Percentiles rank a stretch among this genome's conserved stretches.
Evolutionary conservation across 352 stramenopile genomes (phyloP).

Genomic region (Phytophthora agathidicida): DNA sequence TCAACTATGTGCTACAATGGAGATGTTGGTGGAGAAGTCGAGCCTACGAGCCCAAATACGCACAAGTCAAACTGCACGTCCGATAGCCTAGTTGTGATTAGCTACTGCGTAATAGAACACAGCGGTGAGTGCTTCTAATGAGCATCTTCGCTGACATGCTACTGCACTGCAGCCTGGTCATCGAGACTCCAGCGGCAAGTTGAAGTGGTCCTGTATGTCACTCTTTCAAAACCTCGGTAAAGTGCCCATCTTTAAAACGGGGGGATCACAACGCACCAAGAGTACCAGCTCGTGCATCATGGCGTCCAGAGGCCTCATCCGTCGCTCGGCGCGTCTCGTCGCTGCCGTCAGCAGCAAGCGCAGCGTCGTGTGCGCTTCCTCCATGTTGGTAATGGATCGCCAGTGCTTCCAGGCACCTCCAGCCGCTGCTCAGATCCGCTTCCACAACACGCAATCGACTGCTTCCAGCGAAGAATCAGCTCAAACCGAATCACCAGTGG

Average conservation of each 20-base stretch:
- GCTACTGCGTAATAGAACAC: no score
- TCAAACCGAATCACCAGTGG: slow-evolving; percentile 24
- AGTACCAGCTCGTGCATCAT: slow-evolving; percentile 24
- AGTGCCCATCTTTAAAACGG: slow-evolving; percentile 14
- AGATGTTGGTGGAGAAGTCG: no score
- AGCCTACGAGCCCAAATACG: no score
- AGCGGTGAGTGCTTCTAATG: no score
- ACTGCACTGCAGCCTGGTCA: no score
- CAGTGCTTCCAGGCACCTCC: slow-evolving; percentile 13
- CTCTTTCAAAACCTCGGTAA: not conserved
- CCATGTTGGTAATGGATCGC: slow-evolving; percentile 5
- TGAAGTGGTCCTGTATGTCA: no score
- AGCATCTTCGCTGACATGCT: no score
- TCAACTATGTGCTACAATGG: no score
- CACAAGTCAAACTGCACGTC: no score
- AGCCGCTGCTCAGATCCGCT: slow-evolving; percentile 10
- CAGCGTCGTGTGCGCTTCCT: slow-evolving; percentile 4
- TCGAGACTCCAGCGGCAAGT: no score
- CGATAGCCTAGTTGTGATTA: no score
- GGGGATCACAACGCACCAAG: slow-evolving; percentile 13
- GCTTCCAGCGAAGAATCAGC: slow-evolving; percentile 11
- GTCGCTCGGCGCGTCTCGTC: slow-evolving; percentile 20
- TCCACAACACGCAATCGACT: slow-evolving; percentile 29
- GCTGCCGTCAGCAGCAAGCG: slow-evolving; percentile 12
- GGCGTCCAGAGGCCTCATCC: slow-evolving; percentile 28